Percentiles rank a stretch among this genome's conserved stretches.
phyloP scores from a whole-genome alignment of 768 basidiomycete genomes.

The Suillus tomentosus region DNA sequence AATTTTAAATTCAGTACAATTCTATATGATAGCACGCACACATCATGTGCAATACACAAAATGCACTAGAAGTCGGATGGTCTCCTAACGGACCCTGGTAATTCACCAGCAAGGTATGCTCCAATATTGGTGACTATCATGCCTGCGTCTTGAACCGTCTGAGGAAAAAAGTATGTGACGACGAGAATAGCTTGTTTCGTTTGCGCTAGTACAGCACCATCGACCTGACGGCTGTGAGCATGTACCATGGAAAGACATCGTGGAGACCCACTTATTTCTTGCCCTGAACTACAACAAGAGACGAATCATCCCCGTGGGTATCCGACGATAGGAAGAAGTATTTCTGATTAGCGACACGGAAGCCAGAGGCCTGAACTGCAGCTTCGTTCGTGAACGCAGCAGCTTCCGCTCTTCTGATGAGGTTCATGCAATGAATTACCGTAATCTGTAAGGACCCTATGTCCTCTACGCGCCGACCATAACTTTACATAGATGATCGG shows the following conservation, averaged over 20 bases:
- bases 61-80: too few relatives aligned
- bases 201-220: slow-evolving; percentile 74
- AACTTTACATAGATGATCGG: too few relatives aligned
- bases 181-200: slow-evolving; percentile 87
- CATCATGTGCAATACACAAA: not conserved
- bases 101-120: slow-evolving; percentile 68
- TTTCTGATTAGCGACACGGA: slow-evolving; percentile 70
- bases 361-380: slow-evolving; percentile 52
- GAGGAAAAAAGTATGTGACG: slow-evolving; percentile 67
- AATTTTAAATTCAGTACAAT: too few relatives aligned
- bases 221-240: slow-evolving; percentile 46
- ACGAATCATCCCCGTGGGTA: slow-evolving; percentile 41
- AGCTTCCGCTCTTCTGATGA: slow-evolving; percentile 21
- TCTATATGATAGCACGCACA: slow-evolving; percentile 6
- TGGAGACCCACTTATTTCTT: slow-evolving; percentile 71
- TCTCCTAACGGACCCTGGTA: slow-evolving; percentile 44
- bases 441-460: slow-evolving; percentile 6
- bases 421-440: slow-evolving; percentile 23
- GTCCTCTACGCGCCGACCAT: too few relatives aligned
- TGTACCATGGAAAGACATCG: not conserved
- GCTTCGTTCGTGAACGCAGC: slow-evolving; percentile 47
- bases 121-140: slow-evolving; percentile 67
- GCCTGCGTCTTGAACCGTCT: slow-evolving; percentile 67
- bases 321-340: slow-evolving; percentile 58
- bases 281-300: slow-evolving; percentile 51